phyloP scores from a whole-genome alignment of 495 filamentous ascomycete genomes.

The Melanomma pulvis-pyrius region DNA sequence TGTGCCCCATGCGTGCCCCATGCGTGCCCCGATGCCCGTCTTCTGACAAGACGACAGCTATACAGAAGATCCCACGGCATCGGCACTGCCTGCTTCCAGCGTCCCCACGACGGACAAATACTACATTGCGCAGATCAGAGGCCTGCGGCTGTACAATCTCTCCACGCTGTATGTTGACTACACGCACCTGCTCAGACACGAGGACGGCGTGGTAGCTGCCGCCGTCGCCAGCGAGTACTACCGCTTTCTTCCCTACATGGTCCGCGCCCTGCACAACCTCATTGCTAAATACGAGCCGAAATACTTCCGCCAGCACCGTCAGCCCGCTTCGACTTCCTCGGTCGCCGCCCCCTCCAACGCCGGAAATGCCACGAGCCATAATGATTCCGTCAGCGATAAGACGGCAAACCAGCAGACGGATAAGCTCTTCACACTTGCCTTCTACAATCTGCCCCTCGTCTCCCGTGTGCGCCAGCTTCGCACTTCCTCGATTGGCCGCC shows the following conservation, averaged over 20 bases:
- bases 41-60: constrained; percentile 55
- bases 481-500: constrained; percentile 85
- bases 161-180: constrained; percentile 98
- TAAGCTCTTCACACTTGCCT: constrained; percentile 90
- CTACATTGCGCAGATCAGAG: constrained; percentile 94
- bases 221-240: constrained; percentile 91
- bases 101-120: constrained; percentile 83
- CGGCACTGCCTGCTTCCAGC: constrained; percentile 65
- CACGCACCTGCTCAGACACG: constrained; percentile 77
- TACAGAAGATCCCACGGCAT: constrained; percentile 73
- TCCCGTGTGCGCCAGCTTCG: constrained; percentile 86
- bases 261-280: constrained; percentile 84
- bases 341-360: constrained; percentile 67
- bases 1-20: too few relatives aligned
- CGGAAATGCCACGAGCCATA: constrained; percentile 67
- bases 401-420: constrained; percentile 95
- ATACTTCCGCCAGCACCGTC: constrained; percentile 88
- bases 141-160: constrained; percentile 79
- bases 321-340: constrained; percentile 63
- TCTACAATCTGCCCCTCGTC: constrained; percentile 95
- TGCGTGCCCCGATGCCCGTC: not conserved
- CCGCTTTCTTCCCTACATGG: constrained; percentile 90
- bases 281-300: constrained; percentile 92
- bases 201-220: constrained; percentile 67
- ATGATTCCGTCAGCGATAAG: constrained; percentile 65